Evolutionary conservation across 768 basidiomycete genomes (phyloP).

Genomic region (Boletellus ananas): DNA sequence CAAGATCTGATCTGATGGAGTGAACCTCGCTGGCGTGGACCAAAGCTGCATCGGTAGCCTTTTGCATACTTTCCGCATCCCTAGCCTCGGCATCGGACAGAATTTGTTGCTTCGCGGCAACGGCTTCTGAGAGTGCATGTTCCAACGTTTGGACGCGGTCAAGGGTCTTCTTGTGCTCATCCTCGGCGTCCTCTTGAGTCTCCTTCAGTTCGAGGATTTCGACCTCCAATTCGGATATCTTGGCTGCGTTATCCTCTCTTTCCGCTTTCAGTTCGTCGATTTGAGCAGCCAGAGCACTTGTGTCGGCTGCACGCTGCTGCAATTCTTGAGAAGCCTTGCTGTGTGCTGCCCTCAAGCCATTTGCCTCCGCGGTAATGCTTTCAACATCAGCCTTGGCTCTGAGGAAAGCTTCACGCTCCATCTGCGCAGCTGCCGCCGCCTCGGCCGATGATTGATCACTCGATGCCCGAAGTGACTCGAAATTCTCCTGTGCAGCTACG

Average conservation of each 20-base stretch:
- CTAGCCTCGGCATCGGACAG: constrained; percentile 44
- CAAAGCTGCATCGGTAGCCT: constrained; percentile 38
- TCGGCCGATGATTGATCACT: constrained; percentile 42
- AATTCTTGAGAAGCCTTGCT: constrained; percentile 46
- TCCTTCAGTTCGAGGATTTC: constrained; percentile 78
- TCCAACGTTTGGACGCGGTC: constrained; percentile 50
- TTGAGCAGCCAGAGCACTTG: constrained; percentile 45
- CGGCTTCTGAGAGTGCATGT: constrained; percentile 48
- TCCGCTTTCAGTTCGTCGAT: constrained; percentile 53
- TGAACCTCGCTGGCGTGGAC: constrained; percentile 47
- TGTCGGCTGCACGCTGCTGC: constrained; percentile 43
- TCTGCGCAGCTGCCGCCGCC: constrained; percentile 48
- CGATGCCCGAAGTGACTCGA: constrained; percentile 47
- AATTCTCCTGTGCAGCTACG: constrained; percentile 44
- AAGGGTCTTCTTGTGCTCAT: constrained; percentile 46
- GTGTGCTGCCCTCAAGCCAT: constrained; percentile 49
- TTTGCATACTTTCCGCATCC: constrained; percentile 42
- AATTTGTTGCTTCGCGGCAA: constrained; percentile 45
- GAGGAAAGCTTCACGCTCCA: constrained; percentile 60
- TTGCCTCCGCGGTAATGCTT: constrained; percentile 49
- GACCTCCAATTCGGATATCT: constrained; percentile 77
- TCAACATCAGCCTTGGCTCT: constrained; percentile 63
- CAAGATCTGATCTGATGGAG: constrained; percentile 42
- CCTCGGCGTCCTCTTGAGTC: constrained; percentile 59
- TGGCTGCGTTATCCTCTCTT: constrained; percentile 66